Percentiles rank a stretch among this genome's conserved stretches.
phyloP scores from a whole-genome alignment of 306 rosid species.

The Canavalia ensiformis region DNA sequence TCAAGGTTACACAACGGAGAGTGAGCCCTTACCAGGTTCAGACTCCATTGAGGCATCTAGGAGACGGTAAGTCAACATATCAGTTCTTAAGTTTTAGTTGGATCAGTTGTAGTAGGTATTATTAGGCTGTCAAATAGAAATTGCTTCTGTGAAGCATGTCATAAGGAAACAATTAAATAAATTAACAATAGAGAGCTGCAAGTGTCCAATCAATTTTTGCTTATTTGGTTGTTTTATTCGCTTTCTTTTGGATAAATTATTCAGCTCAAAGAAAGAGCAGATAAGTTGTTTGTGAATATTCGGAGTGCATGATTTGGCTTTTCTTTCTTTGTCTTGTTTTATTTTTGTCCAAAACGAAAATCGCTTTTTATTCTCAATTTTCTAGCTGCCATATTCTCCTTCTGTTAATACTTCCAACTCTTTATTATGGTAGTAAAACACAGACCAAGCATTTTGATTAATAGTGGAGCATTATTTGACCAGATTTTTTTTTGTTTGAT shows the following conservation, averaged over 20 bases:
- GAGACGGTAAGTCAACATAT: conserved; percentile 63
- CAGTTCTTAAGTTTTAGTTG: background rate
- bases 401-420: too few relatives aligned
- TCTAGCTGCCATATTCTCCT: too few relatives aligned
- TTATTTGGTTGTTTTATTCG: conserved; percentile 1
- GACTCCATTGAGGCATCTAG: conserved; percentile 88
- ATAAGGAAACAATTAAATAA: background rate
- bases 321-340: conserved; percentile 5
- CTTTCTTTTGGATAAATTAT: background rate
- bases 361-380: too few relatives aligned
- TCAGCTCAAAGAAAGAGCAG: background rate
- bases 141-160: background rate
- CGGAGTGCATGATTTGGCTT: background rate
- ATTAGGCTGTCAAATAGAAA: background rate
- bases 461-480: conserved; percentile 3
- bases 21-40: conserved; percentile 81
- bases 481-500: background rate
- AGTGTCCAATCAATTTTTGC: background rate
- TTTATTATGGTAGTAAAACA: too few relatives aligned
- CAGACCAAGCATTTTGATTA: background rate
- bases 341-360: background rate
- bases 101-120: background rate
- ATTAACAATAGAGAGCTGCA: background rate
- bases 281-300: background rate
- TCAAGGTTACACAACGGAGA: conserved; percentile 59